phyloP scores from a whole-genome alignment of 1,284 basidiomycete genomes.

The Ceratobasidium sp. region DNA sequence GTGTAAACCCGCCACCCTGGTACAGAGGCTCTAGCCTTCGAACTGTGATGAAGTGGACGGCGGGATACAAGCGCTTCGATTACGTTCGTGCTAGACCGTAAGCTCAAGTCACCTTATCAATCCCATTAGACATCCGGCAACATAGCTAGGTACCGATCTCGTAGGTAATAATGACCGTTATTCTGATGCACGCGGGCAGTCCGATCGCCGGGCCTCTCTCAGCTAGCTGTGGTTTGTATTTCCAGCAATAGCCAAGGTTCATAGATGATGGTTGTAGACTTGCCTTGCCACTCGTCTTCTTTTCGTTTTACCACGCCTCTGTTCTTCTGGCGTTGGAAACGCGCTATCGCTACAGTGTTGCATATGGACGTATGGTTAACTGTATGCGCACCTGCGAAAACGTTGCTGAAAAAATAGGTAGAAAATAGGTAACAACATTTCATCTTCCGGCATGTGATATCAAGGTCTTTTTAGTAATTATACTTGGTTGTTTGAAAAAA shows the following conservation, averaged over 20 bases:
- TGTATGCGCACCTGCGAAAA: too few species aligned
- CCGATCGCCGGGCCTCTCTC: conserved; percentile 24
- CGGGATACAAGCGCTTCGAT: conserved; percentile 1
- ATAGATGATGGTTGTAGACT: too few species aligned
- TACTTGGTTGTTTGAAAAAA: not conserved
- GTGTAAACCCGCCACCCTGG: not conserved
- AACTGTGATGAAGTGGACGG: not conserved
- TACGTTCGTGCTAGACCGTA: not conserved
- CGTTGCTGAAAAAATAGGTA: too few species aligned
- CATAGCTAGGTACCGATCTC: conserved; percentile 36
- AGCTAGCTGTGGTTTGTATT: not conserved
- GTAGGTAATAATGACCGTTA: conserved; percentile 18
- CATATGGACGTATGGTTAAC: too few species aligned
- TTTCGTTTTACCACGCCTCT: not conserved
- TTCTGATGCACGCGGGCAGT: conserved; percentile 27
- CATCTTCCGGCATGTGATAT: conserved; percentile 7
- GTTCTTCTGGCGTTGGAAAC: not conserved
- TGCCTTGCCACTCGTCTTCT: not conserved
- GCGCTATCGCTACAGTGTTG: not conserved
- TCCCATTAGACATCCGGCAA: conserved; percentile 10
- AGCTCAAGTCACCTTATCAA: not conserved
- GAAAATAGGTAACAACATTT: too few species aligned
- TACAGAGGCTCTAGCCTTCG: not conserved
- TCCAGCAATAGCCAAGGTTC: too few species aligned
- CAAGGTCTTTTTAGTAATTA: not conserved